A percentile compares a stretch with the other conserved stretches of the same genome.
Conservation (phyloP, 306 rosid species). For the Trichosanthes truncata region DNA sequence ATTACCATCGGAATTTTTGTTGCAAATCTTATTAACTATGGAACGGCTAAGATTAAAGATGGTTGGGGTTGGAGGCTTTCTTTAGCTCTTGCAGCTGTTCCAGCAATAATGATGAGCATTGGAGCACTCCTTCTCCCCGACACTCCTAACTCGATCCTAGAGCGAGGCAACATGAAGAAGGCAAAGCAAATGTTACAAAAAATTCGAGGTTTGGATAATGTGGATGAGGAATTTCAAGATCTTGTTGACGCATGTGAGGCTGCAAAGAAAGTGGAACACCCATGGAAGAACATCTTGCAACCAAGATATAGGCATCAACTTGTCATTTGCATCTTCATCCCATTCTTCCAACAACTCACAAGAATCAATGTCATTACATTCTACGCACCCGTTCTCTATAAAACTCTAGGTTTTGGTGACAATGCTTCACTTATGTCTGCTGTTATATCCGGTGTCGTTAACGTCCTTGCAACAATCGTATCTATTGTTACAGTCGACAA, state of each 20-base stretch:
- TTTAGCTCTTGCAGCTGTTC: conserved; percentile 23
- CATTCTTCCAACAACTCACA: conserved; percentile 12
- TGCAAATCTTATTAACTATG: conserved; percentile 30
- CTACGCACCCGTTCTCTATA: conserved; percentile 31
- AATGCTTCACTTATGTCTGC: conserved; percentile 33
- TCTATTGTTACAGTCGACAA: conserved; percentile 26
- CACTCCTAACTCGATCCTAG: conserved; percentile 39
- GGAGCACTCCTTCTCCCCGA: conserved; percentile 29
- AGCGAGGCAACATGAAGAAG: conserved; percentile 24
- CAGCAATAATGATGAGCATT: conserved; percentile 28
- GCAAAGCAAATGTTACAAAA: conserved; percentile 23
- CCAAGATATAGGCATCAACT: conserved; percentile 32
- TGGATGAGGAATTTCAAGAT: conserved; percentile 29
- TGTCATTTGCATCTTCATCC: conserved; percentile 23
- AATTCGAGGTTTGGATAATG: conserved; percentile 22
- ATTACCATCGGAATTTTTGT: conserved; percentile 31
- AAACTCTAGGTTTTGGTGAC: conserved; percentile 28
- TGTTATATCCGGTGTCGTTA: conserved; percentile 24
- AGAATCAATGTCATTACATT: conserved; percentile 40
- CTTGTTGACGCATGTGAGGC: conserved; percentile 22
- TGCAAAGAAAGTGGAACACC: conserved; percentile 22
- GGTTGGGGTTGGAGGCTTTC: conserved; percentile 41
- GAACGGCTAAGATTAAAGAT: conserved; percentile 14
- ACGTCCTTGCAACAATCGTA: conserved; percentile 24
- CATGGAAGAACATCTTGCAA: conserved; percentile 21